A percentile compares a stretch with the other conserved stretches of the same genome.
Conservation (phyloP, 306 rosid genomes). For the Cucurbita argyrosperma region DNA sequence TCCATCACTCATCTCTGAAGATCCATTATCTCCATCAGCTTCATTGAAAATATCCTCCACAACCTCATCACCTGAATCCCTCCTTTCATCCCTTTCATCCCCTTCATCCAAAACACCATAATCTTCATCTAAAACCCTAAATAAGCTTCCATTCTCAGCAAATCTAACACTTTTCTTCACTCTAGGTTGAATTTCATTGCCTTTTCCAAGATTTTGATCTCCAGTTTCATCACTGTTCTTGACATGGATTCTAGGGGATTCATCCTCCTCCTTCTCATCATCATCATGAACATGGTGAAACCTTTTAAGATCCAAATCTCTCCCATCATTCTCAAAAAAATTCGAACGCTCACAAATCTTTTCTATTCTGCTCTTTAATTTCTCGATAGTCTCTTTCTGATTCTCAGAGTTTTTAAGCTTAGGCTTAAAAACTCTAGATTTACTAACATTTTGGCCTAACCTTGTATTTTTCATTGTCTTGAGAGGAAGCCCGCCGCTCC, state of each 20-base stretch:
- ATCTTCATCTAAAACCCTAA: constrained; percentile 25
- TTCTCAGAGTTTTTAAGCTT: constrained; percentile 14
- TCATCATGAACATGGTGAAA: constrained; percentile 22
- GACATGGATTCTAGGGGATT: constrained; percentile 13
- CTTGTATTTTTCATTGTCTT: constrained; percentile 29
- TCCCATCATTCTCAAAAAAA: constrained; percentile 30
- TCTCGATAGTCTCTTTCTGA: constrained; percentile 38
- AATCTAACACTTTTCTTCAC: constrained; percentile 67
- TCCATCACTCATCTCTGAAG: constrained; percentile 30
- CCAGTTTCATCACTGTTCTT: constrained; percentile 13
- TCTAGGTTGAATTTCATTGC: constrained; percentile 33
- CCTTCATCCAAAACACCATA: constrained; percentile 37
- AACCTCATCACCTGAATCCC: constrained; percentile 46
- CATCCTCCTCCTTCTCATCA: constrained; percentile 28
- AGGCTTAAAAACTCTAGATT: constrained; percentile 16
- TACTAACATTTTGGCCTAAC: constrained; percentile 23
- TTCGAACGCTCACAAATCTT: constrained; percentile 40
- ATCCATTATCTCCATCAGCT: constrained; percentile 11
- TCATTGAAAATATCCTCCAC: constrained; percentile 33
- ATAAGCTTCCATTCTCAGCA: constrained; percentile 45
- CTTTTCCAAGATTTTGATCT: constrained; percentile 20
- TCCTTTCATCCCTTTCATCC: constrained; percentile 21
- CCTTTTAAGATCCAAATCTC: constrained; percentile 28
- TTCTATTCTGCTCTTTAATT: constrained; percentile 64
- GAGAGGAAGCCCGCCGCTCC: constrained; percentile 13